Evolutionary conservation across 228 moss, liverwort and hornwort species (phyloP).

Genomic region (Sphagnum magellanicum): DNA sequence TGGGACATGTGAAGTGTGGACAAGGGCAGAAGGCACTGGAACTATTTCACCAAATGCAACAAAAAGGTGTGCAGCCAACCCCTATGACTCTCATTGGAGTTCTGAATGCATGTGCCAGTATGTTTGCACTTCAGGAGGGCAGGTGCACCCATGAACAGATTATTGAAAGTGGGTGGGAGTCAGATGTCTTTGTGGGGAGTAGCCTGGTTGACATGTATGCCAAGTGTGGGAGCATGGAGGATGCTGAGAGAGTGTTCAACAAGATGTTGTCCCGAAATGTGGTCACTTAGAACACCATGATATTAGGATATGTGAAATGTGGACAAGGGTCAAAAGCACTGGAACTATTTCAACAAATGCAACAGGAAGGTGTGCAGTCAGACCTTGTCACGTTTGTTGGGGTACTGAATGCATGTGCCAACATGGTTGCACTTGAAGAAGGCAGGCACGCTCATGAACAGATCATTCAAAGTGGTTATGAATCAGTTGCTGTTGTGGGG

Average conservation of each 20-base stretch:
- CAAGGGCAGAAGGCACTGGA: constrained; percentile 17
- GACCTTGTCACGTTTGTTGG: constrained; percentile 34
- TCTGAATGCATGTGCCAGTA: constrained; percentile 22
- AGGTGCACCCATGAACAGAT: constrained; percentile 15
- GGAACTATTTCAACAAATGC: constrained; percentile 32
- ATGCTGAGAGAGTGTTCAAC: constrained; percentile 23
- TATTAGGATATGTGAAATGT: constrained; percentile 29
- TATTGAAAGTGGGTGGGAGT: constrained; percentile 15
- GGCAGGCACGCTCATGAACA: constrained; percentile 24
- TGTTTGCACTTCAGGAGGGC: constrained; percentile 14
- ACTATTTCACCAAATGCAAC: constrained; percentile 23
- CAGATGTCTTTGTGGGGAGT: constrained; percentile 35
- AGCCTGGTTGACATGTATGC: constrained; percentile 40
- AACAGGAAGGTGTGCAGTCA: constrained; percentile 18
- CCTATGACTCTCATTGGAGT: constrained; percentile 36
- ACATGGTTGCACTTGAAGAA: constrained; percentile 13
- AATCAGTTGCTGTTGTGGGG: constrained; percentile 28
- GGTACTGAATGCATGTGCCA: constrained; percentile 39
- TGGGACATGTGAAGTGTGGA: constrained; percentile 18
- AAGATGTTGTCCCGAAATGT: constrained; percentile 24
- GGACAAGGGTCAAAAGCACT: constrained; percentile 29
- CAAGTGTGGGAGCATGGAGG: constrained; percentile 32
- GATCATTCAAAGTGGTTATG: constrained; percentile 11
- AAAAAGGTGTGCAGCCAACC: constrained; percentile 23
- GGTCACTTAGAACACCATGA: constrained; percentile 42